Base-by-base conservation (phyloP, 73 alveolate species). In the Paramecium biaurelia region DNA sequence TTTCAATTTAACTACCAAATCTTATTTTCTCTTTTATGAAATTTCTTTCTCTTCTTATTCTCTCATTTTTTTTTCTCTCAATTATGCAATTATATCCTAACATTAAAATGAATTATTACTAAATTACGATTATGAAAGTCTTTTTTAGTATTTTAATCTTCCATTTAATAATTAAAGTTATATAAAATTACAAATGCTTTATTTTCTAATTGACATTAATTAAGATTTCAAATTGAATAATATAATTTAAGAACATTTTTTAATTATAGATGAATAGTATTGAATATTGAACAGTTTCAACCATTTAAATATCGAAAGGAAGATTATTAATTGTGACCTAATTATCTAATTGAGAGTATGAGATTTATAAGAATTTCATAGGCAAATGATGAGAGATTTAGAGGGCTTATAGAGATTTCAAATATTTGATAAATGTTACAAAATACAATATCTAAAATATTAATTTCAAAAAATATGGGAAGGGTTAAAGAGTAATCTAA, bases 241-340 rank as follows among this genome's bases (percentile, higher is more conserved):
- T 57, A 20, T 23, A 34, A 74, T 34, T 53, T 57, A 30, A 30
- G 41, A 35, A 1, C 34, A 53, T 34, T 74, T 99, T 56, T 92
- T 96, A 92, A 92, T 99, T 7, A 92, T 97, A 35, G 92, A 98
- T 34, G 92, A 99, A 92, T 93, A 97, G 70, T 86, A 96, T 93
- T 99, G 96, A 76, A 97, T 96, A 93, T 93, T 98, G 24, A 98
- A 95, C 63, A 99, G 99, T 49, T 98, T 96, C 15, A 7, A 38
- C n/a, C 14, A 6, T 38, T 0, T 1, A 5, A 38, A 38, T 7
- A 38, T 38, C 0, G 15, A 38, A 98, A 95, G 47, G 47, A 3
- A 1, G 12, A 7, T 37, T 37, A 34, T 34, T 34, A 34, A 34
- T n/a, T n/a, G n/a, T n/a, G n/a, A n/a, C n/a, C n/a, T n/a, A n/a